phyloP scores from a whole-genome alignment of 148 eudicot species.

The Fagopyrum esculentum region DNA sequence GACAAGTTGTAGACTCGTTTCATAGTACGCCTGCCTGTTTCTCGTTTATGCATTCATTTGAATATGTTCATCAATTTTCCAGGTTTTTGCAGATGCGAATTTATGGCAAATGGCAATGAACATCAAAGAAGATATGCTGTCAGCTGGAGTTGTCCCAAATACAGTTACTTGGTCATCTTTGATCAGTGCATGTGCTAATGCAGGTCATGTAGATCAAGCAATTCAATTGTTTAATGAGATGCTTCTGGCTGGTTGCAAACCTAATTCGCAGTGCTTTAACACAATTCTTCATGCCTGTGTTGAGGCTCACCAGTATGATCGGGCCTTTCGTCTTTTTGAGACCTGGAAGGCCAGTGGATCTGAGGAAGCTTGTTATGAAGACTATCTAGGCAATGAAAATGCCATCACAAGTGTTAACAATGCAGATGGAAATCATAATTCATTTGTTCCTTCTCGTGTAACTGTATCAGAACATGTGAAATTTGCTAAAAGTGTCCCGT shows the following conservation, averaged over 20 bases:
- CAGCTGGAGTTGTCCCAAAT: constrained; percentile 85
- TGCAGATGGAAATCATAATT: constrained; percentile 14
- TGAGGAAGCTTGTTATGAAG: constrained; percentile 15
- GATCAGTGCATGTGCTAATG: constrained; percentile 90
- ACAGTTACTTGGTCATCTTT: constrained; percentile 83
- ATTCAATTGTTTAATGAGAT: constrained; percentile 73
- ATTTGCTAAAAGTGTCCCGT: constrained; percentile 40
- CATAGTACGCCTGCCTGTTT: not conserved
- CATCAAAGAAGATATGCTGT: constrained; percentile 87
- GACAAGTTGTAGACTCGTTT: not conserved
- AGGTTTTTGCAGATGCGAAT: constrained; percentile 93
- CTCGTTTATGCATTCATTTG: constrained; percentile 13
- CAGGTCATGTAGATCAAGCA: constrained; percentile 78
- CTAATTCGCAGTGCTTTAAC: constrained; percentile 83
- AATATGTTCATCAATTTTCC: constrained; percentile 29
- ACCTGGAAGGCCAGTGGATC: constrained; percentile 58
- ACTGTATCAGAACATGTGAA: constrained; percentile 26
- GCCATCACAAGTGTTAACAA: constrained; percentile 10
- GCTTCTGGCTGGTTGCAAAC: constrained; percentile 76
- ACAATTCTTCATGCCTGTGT: constrained; percentile 90
- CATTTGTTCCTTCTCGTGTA: constrained; percentile 14
- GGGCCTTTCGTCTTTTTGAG: constrained; percentile 78
- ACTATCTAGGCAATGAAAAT: constrained; percentile 14
- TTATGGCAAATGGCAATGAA: constrained; percentile 80
- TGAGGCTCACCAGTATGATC: constrained; percentile 81